Percentiles rank a stretch among this genome's conserved stretches.
phyloP scores from a whole-genome alignment of 2,329 filamentous ascomycete species.

The Xylaria sp. region DNA sequence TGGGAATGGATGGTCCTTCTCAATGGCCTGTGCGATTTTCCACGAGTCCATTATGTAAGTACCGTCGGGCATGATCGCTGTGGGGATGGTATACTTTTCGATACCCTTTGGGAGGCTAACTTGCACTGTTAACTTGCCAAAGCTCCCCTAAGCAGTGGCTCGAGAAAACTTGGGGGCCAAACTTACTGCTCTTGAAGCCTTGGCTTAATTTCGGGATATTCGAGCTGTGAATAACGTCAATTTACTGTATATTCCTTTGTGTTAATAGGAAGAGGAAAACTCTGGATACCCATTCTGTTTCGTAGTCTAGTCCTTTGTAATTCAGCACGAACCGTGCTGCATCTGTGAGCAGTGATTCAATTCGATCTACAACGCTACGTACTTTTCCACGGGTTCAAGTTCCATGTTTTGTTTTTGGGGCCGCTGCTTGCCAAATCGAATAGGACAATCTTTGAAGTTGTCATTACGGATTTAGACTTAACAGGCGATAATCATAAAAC shows the following conservation, averaged over 20 bases:
- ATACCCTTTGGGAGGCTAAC: constrained; percentile 56
- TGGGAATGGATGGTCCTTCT: constrained; percentile 67
- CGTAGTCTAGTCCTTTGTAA: constrained; percentile 74
- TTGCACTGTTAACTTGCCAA: not conserved
- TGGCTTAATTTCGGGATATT: constrained; percentile 4
- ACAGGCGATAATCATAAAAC: not conserved
- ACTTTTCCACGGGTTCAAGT: constrained; percentile 78
- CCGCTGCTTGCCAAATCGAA: constrained; percentile 71
- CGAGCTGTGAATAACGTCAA: not conserved
- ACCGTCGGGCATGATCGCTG: constrained; percentile 58
- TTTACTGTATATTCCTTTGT: not conserved
- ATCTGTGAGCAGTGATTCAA: constrained; percentile 22
- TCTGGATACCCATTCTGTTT: constrained; percentile 68
- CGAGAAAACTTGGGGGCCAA: too few relatives aligned
- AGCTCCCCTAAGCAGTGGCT: not conserved
- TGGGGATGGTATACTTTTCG: constrained; percentile 47
- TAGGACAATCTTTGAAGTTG: constrained; percentile 57
- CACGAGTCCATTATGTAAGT: constrained; percentile 72
- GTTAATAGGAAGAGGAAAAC: not conserved
- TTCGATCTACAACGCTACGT: constrained; percentile 14
- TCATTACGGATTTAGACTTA: constrained; percentile 27
- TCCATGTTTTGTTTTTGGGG: constrained; percentile 63
- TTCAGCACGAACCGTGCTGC: constrained; percentile 73
- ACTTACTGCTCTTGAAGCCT: not conserved
- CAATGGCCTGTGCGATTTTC: constrained; percentile 68